phyloP scores from a whole-genome alignment of 441 rosid genomes.

The Eruca vesicaria region DNA sequence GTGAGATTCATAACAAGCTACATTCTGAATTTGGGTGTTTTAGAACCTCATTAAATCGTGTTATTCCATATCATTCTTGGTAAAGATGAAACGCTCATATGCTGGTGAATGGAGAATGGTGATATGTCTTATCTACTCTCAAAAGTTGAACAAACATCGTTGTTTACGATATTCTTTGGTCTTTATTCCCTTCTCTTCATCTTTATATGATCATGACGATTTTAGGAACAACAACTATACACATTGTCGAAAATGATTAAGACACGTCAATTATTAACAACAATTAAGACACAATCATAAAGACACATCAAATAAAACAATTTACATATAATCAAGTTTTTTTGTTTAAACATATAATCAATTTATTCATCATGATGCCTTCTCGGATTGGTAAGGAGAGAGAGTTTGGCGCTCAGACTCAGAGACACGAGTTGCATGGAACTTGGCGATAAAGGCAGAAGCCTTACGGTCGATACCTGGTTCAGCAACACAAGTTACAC shows the following conservation, averaged over 20 bases:
- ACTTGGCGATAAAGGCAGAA: constrained; percentile 37
- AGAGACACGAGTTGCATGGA: constrained; percentile 47
- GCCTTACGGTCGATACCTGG: no score
- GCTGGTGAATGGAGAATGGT: no score
- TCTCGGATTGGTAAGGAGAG: not conserved
- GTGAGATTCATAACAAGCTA: not conserved
- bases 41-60: not conserved
- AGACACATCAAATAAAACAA: not conserved
- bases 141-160: not conserved
- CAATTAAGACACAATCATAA: constrained; percentile 7
- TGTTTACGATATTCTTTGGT: not conserved
- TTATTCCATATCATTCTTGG: not conserved
- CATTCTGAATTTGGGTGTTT: not conserved
- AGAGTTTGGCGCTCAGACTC: constrained; percentile 16
- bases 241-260: not conserved
- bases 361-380: not conserved
- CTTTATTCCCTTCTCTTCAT: not conserved
- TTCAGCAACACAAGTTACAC: constrained; percentile 44
- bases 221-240: not conserved
- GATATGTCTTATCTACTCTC: not conserved
- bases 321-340: constrained; percentile 13
- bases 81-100: not conserved
- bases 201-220: not conserved
- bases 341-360: no score
- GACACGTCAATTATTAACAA: not conserved